A percentile compares a stretch with the other conserved stretches of the same genome.
These are phyloP conservation scores for Salix dunnii DNA, from an alignment of 345 rosid genomes.

Conservation along the genomic window DNA sequence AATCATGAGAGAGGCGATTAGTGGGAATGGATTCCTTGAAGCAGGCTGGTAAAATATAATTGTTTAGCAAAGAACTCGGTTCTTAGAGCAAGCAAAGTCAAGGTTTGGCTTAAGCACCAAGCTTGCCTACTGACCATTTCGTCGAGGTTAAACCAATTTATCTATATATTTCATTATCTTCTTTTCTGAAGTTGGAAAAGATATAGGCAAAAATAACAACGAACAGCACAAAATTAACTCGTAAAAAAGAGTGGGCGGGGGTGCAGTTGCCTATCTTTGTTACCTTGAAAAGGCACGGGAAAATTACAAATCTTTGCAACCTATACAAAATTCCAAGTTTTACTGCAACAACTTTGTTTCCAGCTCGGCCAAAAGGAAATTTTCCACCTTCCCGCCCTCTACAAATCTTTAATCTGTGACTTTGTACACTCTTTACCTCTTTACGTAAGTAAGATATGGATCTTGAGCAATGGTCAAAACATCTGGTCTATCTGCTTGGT, in stretches of 20 bases:
- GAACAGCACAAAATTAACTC: background rate
- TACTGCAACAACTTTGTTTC: constrained; percentile 12
- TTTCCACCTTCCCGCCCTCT: constrained; percentile 14
- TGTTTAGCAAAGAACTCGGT: background rate
- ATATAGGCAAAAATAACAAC: background rate
- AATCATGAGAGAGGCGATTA: too few relatives aligned
- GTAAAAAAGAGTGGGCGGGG: background rate
- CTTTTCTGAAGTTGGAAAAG: background rate
- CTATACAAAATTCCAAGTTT: constrained; percentile 43
- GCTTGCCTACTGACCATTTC: too few relatives aligned
- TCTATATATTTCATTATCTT: constrained; percentile 1
- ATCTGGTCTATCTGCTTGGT: constrained; percentile 86
- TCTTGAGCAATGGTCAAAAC: constrained; percentile 83
- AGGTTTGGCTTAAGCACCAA: too few relatives aligned
- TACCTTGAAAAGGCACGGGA: constrained; percentile 8
- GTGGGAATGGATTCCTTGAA: too few relatives aligned
- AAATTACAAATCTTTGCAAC: constrained; percentile 32
- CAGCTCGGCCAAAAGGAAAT: constrained; percentile 10
- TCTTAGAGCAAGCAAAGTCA: background rate
- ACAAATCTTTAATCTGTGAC: constrained; percentile 16
- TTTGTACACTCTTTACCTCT: constrained; percentile 42
- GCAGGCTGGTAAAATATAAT: too few relatives aligned
- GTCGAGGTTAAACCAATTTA: background rate
- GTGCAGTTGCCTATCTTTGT: background rate
- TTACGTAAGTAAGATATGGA: constrained; percentile 70